Evolutionary conservation across 2,329 filamentous ascomycete species (phyloP).

Genomic region (Penicillium sp.): DNA sequence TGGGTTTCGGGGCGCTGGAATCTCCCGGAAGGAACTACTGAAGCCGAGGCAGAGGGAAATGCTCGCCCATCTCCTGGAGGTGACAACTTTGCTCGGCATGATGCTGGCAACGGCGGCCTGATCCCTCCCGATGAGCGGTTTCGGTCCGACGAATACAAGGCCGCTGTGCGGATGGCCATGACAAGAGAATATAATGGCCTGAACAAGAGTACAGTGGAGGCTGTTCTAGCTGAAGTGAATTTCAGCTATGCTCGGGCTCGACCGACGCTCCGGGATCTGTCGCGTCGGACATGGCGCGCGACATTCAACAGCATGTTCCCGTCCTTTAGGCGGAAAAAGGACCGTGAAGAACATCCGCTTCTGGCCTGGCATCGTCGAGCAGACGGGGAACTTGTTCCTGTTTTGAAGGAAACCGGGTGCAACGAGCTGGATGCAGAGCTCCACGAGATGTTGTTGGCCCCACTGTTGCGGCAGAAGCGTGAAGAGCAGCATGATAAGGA

Average conservation of each 20-base stretch:
- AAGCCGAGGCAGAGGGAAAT: conserved; percentile 7
- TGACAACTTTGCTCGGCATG: background rate
- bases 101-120: conserved; percentile 17
- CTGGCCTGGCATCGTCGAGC: conserved; percentile 39
- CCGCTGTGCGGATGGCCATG: conserved; percentile 40
- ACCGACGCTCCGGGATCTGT: conserved; percentile 45
- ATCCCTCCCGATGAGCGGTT: conserved; percentile 47
- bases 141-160: conserved; percentile 45
- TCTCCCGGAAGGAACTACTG: conserved; percentile 29
- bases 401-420: conserved; percentile 45
- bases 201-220: conserved; percentile 47
- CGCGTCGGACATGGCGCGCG: conserved; percentile 47
- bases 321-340: conserved; percentile 43
- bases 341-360: conserved; percentile 42
- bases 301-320: conserved; percentile 46
- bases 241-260: conserved; percentile 47
- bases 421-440: conserved; percentile 47
- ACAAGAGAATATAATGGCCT: conserved; percentile 46
- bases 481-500: conserved; percentile 42
- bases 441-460: conserved; percentile 37
- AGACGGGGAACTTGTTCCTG: conserved; percentile 35
- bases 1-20: conserved; percentile 52
- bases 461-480: conserved; percentile 36
- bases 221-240: conserved; percentile 50
- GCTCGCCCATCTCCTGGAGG: background rate